Conservation (phyloP, 2,329 filamentous ascomycete species). For the Phialemoniopsis sp. region DNA sequence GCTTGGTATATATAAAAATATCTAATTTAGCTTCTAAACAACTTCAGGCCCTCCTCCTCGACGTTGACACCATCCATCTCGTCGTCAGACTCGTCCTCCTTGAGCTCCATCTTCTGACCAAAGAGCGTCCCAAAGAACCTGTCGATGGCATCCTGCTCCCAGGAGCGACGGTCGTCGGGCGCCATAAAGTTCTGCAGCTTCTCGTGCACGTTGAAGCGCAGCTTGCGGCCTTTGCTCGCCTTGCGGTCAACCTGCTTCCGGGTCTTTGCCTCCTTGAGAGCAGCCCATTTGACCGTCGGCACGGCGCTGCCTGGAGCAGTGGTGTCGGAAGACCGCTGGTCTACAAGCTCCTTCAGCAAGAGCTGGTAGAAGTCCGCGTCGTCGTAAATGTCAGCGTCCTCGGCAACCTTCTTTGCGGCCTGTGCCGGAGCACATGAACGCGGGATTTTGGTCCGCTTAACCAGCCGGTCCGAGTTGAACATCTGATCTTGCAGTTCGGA, state of each 20-base stretch:
- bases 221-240: conserved; percentile 90
- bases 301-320: conserved; percentile 38
- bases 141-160: conserved; percentile 78
- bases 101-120: conserved; percentile 63
- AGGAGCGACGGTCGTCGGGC: conserved; percentile 73
- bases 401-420: conserved; percentile 48
- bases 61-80: conserved; percentile 45
- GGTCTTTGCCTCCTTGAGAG: conserved; percentile 72
- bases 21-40: conserved; percentile 41
- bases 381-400: conserved; percentile 72
- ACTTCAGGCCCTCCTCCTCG: conserved; percentile 47
- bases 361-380: conserved; percentile 94
- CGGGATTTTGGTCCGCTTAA: conserved; percentile 65
- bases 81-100: conserved; percentile 47
- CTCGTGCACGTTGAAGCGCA: conserved; percentile 92
- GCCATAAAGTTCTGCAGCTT: conserved; percentile 99
- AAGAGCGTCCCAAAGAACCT: conserved; percentile 72
- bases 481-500: conserved; percentile 67
- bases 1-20: conserved; percentile 1
- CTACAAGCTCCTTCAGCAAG: conserved; percentile 87
- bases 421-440: conserved; percentile 75
- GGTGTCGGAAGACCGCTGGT: conserved; percentile 74
- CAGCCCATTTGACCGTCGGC: conserved; percentile 59
- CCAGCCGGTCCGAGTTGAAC: conserved; percentile 58
- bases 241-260: conserved; percentile 86